Conservation (phyloP, 768 basidiomycete genomes). For the Lactifluus echinatus region DNA sequence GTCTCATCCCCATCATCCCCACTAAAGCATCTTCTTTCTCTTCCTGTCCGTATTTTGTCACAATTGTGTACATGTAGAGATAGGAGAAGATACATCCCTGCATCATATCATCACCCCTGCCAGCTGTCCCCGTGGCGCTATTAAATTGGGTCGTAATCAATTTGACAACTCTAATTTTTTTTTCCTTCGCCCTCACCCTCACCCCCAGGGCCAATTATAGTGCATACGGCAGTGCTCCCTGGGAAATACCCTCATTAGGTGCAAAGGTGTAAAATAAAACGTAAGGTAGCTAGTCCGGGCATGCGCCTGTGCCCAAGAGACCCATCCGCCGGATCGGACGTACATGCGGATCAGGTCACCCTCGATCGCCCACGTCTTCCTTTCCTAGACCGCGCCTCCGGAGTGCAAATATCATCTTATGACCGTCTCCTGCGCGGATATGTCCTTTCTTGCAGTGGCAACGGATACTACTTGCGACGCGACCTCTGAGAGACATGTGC, state of each 20-base stretch:
- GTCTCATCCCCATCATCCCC: neutral
- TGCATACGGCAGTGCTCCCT: neutral
- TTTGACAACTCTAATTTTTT: slow-evolving; percentile 16
- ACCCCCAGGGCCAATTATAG: neutral
- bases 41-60: neutral
- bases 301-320: neutral
- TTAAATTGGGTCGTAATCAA: neutral
- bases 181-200: neutral
- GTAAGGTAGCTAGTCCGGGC: slow-evolving; percentile 3
- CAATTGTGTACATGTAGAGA: neutral
- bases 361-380: neutral
- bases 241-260: neutral
- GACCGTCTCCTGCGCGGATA: slow-evolving; percentile 23
- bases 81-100: neutral
- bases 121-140: slow-evolving; percentile 9
- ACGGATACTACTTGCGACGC: slow-evolving; percentile 33
- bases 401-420: slow-evolving; percentile 30
- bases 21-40: neutral
- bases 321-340: slow-evolving; percentile 3
- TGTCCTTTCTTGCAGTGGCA: slow-evolving; percentile 24
- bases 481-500: slow-evolving; percentile 36
- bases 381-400: slow-evolving; percentile 11
- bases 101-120: slow-evolving; percentile 8
- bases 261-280: neutral
- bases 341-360: neutral